Evolutionary conservation across 169 alveolate genomes (phyloP).

Genomic region (Plasmodium coatneyi): DNA sequence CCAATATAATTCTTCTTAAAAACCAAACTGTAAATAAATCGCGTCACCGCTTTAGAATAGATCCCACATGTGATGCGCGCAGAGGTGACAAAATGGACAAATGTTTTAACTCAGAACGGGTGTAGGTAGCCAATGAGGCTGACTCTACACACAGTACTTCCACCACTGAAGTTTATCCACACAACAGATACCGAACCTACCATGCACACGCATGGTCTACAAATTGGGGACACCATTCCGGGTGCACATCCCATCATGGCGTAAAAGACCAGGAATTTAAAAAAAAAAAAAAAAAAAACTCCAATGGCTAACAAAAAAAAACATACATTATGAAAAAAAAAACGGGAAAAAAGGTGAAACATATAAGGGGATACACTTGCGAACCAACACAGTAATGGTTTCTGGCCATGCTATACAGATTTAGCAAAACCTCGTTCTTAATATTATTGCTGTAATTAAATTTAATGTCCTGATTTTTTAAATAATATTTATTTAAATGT

Average conservation of each 20-base stretch:
- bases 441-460: constrained; percentile 26
- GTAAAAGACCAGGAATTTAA: background rate
- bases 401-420: constrained; percentile 55
- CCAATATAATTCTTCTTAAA: background rate
- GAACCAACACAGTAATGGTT: constrained; percentile 72
- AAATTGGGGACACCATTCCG: background rate
- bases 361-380: constrained; percentile 35
- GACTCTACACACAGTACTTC: background rate
- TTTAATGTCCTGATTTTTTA: constrained; percentile 47
- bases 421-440: constrained; percentile 51
- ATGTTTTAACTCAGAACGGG: background rate
- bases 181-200: background rate
- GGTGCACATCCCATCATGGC: background rate
- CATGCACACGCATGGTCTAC: background rate
- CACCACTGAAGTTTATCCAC: background rate
- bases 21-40: background rate
- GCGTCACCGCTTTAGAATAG: background rate
- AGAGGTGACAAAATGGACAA: background rate
- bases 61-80: background rate
- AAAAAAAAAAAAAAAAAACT: background rate
- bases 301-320: constrained; percentile 32
- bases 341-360: constrained; percentile 69
- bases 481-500: constrained; percentile 51
- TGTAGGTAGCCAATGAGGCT: background rate
- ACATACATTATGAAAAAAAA: constrained; percentile 45